Evolutionary conservation across 495 filamentous ascomycete genomes (phyloP), one percentile per base, ranked within the genome.

Genomic region (Aspergillus campestris): DNA sequence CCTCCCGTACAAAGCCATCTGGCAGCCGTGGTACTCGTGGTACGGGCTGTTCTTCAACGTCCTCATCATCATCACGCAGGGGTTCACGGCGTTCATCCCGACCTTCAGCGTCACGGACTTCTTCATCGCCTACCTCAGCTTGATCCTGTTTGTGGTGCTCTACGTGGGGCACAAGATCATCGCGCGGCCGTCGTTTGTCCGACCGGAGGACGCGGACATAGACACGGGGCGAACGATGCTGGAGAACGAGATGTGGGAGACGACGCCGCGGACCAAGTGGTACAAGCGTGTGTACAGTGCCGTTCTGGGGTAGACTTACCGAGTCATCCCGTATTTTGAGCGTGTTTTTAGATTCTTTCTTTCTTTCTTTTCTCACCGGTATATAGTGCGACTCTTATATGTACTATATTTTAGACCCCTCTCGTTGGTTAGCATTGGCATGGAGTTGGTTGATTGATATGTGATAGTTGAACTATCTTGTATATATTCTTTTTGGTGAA

Each of bases 61-160:
- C 15, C 57, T 86, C 35, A 80, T 86, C 50, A 75, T 78, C 39
- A 33, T 87, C 10, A 84, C 82, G 5, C 81, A 86, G 58, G 83
- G 83, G 5, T 87, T 87, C 59, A 82, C 76, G 5, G 64, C 72
- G 3, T 87, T 83, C 60, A 79, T 87, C 36, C 70, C 72, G 0
- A 44, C 40, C 5, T 87, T 84, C 77, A 58, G 60, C 44, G 70
- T 73, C 8, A 61, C 66, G 55, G 59, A 66, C 14, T 84, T 84
- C 50, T 82, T 84, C 44, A 74, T 76, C 9, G 68, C 73, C 7
- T 84, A 84, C 45, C 65, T 82, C 41, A 80, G 75, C 47, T 51
- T 84, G 34, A 81, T 83, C 35, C 50, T 84, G 15, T 84, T 80
- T 29, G 60, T 73, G 31, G 70, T 78, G 13, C 57, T 84, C 11